These are phyloP conservation scores for Rhizopus delemar DNA, from an alignment of 371 early-diverging fungal genomes.

Conservation along the genomic window DNA sequence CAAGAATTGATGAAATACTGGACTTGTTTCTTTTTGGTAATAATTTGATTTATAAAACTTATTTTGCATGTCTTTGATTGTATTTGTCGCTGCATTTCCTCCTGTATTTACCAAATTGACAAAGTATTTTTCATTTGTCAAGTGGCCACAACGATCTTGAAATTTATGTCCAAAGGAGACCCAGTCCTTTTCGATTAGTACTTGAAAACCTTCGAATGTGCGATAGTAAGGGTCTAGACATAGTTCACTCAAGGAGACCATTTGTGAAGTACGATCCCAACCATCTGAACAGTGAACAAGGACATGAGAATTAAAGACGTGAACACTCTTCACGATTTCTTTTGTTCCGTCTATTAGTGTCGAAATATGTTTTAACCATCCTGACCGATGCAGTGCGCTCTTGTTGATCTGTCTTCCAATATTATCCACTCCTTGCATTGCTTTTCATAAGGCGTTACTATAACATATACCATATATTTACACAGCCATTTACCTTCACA, in stretches of 20 bases:
- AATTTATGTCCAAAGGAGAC: conserved; percentile 96
- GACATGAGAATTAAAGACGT: conserved; percentile 78
- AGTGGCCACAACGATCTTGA: conserved; percentile 87
- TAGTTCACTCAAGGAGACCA: conserved; percentile 84
- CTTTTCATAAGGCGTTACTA: conserved; percentile 23
- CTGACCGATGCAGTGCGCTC: conserved; percentile 60
- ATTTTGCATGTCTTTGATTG: conserved; percentile 73
- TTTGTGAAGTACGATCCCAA: conserved; percentile 97
- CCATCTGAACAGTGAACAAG: conserved; percentile 99
- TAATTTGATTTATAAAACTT: conserved; percentile 63
- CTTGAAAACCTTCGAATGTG: conserved; percentile 86
- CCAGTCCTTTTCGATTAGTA: conserved; percentile 96
- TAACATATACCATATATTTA: not conserved
- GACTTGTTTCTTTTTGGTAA: conserved; percentile 81
- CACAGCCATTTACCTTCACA: conserved; percentile 66
- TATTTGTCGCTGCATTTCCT: conserved; percentile 61
- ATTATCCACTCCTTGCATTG: conserved; percentile 57
- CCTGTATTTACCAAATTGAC: conserved; percentile 51
- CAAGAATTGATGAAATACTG: conserved; percentile 94
- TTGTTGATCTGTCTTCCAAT: conserved; percentile 54
- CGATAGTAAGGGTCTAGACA: conserved; percentile 95
- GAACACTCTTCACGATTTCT: conserved; percentile 82
- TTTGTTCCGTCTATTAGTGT: conserved; percentile 80
- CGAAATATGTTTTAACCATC: conserved; percentile 88
- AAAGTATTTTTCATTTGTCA: conserved; percentile 78